These are phyloP conservation scores for Detonula confervacea DNA, from an alignment of 352 stramenopile species.

Conservation along the genomic window DNA sequence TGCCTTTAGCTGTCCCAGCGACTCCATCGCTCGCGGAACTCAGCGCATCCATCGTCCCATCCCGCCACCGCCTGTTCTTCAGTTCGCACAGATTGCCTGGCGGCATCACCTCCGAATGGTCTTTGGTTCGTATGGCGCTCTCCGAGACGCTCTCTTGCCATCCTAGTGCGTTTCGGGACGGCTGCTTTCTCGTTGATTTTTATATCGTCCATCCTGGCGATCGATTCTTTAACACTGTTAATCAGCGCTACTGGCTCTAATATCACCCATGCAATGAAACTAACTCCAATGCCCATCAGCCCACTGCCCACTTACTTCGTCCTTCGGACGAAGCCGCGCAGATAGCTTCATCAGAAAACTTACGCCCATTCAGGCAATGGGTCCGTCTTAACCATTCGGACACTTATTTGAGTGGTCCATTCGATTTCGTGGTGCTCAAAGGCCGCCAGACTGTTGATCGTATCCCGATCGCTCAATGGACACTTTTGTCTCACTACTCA, in stretches of 20 bases:
- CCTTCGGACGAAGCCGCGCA: no score
- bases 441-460: neutral
- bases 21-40: neutral
- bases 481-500: neutral
- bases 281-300: no score
- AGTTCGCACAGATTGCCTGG: neutral
- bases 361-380: neutral
- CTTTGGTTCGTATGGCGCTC: constrained; percentile 3
- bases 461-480: neutral
- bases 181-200: constrained; percentile 7
- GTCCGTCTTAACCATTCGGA: constrained; percentile 3
- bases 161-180: constrained; percentile 8
- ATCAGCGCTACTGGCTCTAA: constrained; percentile 15
- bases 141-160: neutral
- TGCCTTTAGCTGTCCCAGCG: no score
- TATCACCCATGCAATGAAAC: no score
- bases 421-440: neutral
- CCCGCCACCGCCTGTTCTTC: neutral
- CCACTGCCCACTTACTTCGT: no score
- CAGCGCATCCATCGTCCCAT: neutral
- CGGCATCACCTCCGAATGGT: constrained; percentile 4
- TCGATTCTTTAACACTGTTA: constrained; percentile 6
- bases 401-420: constrained; percentile 6
- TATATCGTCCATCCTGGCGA: constrained; percentile 3
- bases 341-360: no score